A percentile compares a stretch with the other conserved stretches of the same genome.
phyloP scores from a whole-genome alignment of 2,329 filamentous ascomycete species.

The Phialocephala sp. region DNA sequence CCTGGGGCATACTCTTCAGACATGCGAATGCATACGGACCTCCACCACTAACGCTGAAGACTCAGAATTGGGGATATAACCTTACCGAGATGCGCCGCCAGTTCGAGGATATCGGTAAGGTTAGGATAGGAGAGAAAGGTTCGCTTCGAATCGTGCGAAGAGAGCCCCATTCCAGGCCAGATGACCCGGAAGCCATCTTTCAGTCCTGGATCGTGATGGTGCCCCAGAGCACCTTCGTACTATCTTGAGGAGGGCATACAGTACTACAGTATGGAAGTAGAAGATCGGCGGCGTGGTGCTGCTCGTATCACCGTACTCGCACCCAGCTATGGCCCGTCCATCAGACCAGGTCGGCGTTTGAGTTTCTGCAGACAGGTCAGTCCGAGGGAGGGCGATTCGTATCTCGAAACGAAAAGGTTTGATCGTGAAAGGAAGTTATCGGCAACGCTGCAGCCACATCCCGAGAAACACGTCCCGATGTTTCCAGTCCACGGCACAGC shows the following conservation, averaged over 20 bases:
- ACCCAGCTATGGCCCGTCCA: constrained; percentile 49
- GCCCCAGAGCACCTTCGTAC: constrained; percentile 45
- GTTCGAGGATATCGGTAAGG: constrained; percentile 49
- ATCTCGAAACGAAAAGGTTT: neutral
- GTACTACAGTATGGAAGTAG: constrained; percentile 52
- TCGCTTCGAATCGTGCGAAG: constrained; percentile 35
- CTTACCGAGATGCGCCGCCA: constrained; percentile 48
- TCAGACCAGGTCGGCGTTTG: constrained; percentile 45
- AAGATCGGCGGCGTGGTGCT: constrained; percentile 36
- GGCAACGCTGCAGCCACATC: neutral
- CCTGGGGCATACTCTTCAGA: constrained; percentile 43
- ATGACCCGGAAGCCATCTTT: constrained; percentile 45
- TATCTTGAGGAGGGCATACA: constrained; percentile 49
- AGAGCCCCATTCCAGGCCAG: constrained; percentile 50
- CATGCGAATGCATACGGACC: constrained; percentile 54
- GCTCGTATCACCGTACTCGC: constrained; percentile 42
- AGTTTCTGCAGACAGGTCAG: constrained; percentile 4
- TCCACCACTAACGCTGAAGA: constrained; percentile 53
- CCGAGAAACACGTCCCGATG: neutral
- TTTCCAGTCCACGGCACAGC: constrained; percentile 1
- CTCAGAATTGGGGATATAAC: constrained; percentile 49
- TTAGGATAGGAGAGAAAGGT: constrained; percentile 46
- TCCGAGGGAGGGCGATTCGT: neutral
- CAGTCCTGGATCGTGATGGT: constrained; percentile 41
- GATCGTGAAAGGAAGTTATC: neutral